Evolutionary conservation across 202 grass and related monocot species (phyloP).

Genomic region (Zizania palustris): DNA sequence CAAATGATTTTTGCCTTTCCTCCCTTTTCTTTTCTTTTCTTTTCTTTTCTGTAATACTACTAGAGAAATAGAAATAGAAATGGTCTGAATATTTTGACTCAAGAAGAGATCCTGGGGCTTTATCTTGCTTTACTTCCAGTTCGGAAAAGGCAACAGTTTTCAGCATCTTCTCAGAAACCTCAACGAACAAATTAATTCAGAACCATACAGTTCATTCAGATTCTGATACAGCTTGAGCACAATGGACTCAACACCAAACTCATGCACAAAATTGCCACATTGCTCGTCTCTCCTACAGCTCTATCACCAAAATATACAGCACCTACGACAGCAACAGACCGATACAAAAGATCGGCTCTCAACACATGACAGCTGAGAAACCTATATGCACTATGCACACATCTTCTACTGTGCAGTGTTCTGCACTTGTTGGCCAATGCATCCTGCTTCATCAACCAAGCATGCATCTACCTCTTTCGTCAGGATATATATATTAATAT

Average conservation of each 20-base stretch:
- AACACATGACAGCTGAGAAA: slow-evolving; percentile 33
- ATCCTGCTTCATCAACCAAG: slow-evolving; percentile 7
- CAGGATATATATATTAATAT: slow-evolving; percentile 13
- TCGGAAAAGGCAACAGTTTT: background rate
- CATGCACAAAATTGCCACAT: slow-evolving; percentile 22
- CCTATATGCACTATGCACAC: slow-evolving; percentile 23
- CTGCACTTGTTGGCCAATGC: slow-evolving; percentile 10
- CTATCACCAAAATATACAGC: background rate
- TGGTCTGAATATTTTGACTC: no score
- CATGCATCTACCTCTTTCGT: slow-evolving; percentile 33
- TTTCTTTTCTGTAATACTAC: background rate
- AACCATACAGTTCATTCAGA: slow-evolving; percentile 14
- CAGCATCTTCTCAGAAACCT: background rate
- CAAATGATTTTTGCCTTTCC: background rate
- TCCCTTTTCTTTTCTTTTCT: background rate
- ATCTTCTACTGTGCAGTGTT: slow-evolving; percentile 18
- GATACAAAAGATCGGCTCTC: slow-evolving; percentile 7
- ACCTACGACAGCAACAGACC: background rate
- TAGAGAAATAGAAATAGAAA: background rate
- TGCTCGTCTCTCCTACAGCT: slow-evolving; percentile 13
- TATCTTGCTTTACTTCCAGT: background rate
- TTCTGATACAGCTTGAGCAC: slow-evolving; percentile 3
- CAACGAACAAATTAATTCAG: background rate
- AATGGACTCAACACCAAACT: slow-evolving; percentile 9
- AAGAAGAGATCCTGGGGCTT: background rate